A percentile compares a stretch with the other conserved stretches of the same genome.
These are phyloP conservation scores for Aspergillus versicolor DNA, from an alignment of 2,329 filamentous ascomycete genomes.

Conservation along the genomic window DNA sequence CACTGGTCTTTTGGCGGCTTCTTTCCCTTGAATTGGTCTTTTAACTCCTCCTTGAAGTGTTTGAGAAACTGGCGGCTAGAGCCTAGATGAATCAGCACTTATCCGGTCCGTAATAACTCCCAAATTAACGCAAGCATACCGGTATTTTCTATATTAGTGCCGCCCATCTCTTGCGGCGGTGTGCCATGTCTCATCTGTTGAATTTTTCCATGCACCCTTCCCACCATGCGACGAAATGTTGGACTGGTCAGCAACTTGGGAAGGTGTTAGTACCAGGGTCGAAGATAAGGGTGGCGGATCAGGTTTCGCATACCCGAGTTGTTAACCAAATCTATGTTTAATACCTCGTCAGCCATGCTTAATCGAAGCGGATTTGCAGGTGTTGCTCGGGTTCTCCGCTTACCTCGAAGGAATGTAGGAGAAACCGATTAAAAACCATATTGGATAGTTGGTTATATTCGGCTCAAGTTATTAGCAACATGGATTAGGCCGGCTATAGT, in stretches of 20 bases:
- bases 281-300: not conserved
- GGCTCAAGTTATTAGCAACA: not conserved
- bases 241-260: conserved; percentile 44
- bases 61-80: conserved; percentile 34
- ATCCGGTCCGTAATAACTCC: conserved; percentile 1
- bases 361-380: not conserved
- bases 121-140: conserved; percentile 21
- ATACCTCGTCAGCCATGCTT: conserved; percentile 13
- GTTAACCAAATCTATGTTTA: conserved; percentile 36
- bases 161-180: conserved; percentile 44
- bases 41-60: conserved; percentile 45
- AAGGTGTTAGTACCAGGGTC: conserved; percentile 10
- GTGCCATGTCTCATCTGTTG: conserved; percentile 43
- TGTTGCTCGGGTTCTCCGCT: not conserved
- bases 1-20: conserved; percentile 33
- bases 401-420: conserved; percentile 6
- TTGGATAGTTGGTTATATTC: not conserved
- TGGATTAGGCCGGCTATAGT: not conserved
- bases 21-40: conserved; percentile 42
- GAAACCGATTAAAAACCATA: not conserved
- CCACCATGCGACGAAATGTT: conserved; percentile 45
- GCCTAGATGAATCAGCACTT: conserved; percentile 16
- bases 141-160: conserved; percentile 40
- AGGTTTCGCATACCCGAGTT: conserved; percentile 31
- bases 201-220: conserved; percentile 42